Percentiles rank a stretch among this genome's conserved stretches.
phyloP scores from a whole-genome alignment of 352 stramenopile genomes.

The Globisporangium carolinianum region DNA sequence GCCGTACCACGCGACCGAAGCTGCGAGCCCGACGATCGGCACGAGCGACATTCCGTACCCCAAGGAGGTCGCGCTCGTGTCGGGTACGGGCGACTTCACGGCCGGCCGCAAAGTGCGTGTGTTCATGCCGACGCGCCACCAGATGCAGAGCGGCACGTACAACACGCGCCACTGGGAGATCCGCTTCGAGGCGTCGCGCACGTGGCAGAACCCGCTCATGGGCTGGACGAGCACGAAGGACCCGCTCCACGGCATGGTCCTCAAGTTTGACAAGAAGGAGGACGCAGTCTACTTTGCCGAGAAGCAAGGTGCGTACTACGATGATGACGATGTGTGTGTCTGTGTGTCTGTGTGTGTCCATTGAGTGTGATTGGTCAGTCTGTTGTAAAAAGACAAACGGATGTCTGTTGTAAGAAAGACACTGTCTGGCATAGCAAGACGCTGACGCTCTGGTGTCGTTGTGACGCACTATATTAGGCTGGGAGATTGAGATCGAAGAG shows the following conservation, averaged over 20 bases:
- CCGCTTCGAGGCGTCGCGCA: constrained; percentile 59
- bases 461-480: constrained; percentile 21
- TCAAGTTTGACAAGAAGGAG: constrained; percentile 87
- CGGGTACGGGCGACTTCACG: constrained; percentile 54
- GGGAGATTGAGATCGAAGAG: constrained; percentile 79
- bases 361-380: too few species aligned
- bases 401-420: too few species aligned
- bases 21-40: constrained; percentile 36
- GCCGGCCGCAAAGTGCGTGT: constrained; percentile 61
- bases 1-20: constrained; percentile 50
- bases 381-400: too few species aligned
- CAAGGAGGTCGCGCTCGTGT: constrained; percentile 55
- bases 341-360: neutral
- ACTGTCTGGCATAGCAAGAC: too few species aligned
- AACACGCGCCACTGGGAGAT: constrained; percentile 86
- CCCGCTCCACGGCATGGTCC: constrained; percentile 73
- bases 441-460: neutral
- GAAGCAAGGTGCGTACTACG: constrained; percentile 43
- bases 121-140: constrained; percentile 71
- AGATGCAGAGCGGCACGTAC: constrained; percentile 82
- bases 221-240: constrained; percentile 90
- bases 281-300: constrained; percentile 75
- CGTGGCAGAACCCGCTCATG: constrained; percentile 93
- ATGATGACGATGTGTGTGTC: neutral
- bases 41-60: constrained; percentile 51